Evolutionary conservation across 2,329 filamentous ascomycete species (phyloP).

Genomic region (Botrytis deweyae): DNA sequence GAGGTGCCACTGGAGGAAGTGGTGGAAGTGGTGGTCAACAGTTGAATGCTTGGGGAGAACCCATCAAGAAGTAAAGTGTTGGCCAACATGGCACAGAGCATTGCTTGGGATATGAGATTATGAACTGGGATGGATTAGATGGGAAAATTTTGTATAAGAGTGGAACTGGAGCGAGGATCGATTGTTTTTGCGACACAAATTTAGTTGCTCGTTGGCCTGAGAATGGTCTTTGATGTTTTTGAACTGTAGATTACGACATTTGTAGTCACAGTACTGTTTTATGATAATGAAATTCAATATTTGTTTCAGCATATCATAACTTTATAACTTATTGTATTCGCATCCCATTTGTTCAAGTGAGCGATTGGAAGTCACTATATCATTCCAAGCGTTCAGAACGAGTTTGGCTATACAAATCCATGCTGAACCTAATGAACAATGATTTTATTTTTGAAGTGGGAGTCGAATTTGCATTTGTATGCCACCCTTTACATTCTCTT

Average conservation of each 20-base stretch:
- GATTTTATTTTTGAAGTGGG: background rate
- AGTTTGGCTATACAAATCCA: background rate
- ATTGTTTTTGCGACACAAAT: background rate
- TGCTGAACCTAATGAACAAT: background rate
- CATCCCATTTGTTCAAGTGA: background rate
- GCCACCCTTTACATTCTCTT: background rate
- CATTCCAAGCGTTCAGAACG: background rate
- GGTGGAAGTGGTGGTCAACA: constrained; percentile 21
- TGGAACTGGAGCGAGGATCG: background rate
- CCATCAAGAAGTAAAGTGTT: constrained; percentile 12
- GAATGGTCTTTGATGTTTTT: background rate
- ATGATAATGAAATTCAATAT: background rate
- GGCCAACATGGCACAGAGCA: too few species aligned
- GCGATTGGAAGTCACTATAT: background rate
- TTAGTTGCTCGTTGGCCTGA: background rate
- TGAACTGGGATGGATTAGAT: background rate
- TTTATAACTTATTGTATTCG: background rate
- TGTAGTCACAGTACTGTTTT: background rate
- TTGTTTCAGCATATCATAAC: background rate
- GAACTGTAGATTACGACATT: background rate
- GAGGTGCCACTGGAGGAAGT: constrained; percentile 22
- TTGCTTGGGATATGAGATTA: background rate
- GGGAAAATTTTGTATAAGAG: background rate
- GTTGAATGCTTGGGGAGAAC: constrained; percentile 27
- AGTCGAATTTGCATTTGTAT: background rate